phyloP scores from a whole-genome alignment of 371 early-diverging fungal species.

The Rhizopus microsporus region DNA sequence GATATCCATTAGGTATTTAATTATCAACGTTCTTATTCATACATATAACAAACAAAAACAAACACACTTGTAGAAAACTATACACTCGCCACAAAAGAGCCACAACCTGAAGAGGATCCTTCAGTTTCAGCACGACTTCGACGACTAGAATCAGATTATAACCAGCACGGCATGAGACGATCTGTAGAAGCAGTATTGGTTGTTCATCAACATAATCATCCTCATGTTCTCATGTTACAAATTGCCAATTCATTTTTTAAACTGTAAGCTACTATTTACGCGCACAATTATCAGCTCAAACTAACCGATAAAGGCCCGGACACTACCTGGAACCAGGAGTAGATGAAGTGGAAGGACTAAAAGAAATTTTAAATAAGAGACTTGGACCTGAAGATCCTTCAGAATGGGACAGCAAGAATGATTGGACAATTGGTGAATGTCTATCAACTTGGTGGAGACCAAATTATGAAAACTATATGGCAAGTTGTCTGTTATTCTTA shows the following conservation, averaged over 20 bases:
- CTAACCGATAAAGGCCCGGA: conserved; percentile 60
- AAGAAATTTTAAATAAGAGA: conserved; percentile 57
- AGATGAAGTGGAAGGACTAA: conserved; percentile 72
- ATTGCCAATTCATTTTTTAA: conserved; percentile 78
- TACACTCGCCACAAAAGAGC: conserved; percentile 74
- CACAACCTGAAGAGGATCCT: conserved; percentile 77
- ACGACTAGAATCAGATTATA: conserved; percentile 68
- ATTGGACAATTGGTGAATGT: conserved; percentile 78
- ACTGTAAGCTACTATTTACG: conserved; percentile 39
- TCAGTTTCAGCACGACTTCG: conserved; percentile 66
- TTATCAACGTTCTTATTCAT: not conserved
- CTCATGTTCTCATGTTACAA: conserved; percentile 80
- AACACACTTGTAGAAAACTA: conserved; percentile 50
- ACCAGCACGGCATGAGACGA: conserved; percentile 64
- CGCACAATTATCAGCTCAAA: not conserved
- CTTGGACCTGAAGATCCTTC: conserved; percentile 44
- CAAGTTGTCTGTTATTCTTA: conserved; percentile 24
- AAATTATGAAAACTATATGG: conserved; percentile 78
- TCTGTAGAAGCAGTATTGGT: conserved; percentile 79
- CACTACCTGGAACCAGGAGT: conserved; percentile 72
- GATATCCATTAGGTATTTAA: conserved; percentile 5
- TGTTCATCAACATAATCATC: conserved; percentile 83
- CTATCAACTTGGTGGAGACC: conserved; percentile 79
- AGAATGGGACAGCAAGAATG: conserved; percentile 36
- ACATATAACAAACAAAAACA: not conserved